Evolutionary conservation across 75 land plant genomes (phyloP).

Genomic region (Isoetes taiwanensis): DNA sequence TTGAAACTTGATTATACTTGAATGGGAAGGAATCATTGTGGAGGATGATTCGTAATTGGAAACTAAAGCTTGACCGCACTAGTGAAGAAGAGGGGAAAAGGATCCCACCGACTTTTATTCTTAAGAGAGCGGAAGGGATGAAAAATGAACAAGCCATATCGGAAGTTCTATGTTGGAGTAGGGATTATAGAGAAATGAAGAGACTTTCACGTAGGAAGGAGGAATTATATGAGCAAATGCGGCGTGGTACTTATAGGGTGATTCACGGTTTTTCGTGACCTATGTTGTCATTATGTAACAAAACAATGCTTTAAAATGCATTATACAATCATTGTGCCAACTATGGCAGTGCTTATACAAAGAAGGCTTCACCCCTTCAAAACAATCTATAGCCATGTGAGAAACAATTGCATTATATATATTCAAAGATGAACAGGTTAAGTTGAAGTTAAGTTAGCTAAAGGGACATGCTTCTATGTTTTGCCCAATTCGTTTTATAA

Average conservation of each 20-base stretch:
- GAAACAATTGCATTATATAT: no score
- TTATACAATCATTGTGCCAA: no score
- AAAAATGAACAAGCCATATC: constrained; percentile 92
- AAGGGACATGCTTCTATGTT: no score
- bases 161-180: constrained; percentile 93
- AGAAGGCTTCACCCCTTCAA: no score
- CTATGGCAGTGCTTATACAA: no score
- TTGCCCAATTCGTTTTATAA: no score
- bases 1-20: constrained; percentile 76
- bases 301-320: no score
- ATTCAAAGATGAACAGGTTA: no score
- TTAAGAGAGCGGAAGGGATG: constrained; percentile 78
- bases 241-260: constrained; percentile 53
- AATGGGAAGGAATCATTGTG: constrained; percentile 85
- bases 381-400: no score
- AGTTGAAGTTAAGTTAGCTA: no score
- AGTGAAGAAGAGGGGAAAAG: constrained; percentile 68
- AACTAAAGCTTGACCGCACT: constrained; percentile 63
- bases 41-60: constrained; percentile 71
- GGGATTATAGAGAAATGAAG: constrained; percentile 42
- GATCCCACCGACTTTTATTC: constrained; percentile 58
- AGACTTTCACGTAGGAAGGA: constrained; percentile 66
- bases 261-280: constrained; percentile 70
- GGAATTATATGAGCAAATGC: constrained; percentile 56
- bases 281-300: no score